phyloP scores from a whole-genome alignment of 1,139 yeast species.

The Candida anutae region DNA sequence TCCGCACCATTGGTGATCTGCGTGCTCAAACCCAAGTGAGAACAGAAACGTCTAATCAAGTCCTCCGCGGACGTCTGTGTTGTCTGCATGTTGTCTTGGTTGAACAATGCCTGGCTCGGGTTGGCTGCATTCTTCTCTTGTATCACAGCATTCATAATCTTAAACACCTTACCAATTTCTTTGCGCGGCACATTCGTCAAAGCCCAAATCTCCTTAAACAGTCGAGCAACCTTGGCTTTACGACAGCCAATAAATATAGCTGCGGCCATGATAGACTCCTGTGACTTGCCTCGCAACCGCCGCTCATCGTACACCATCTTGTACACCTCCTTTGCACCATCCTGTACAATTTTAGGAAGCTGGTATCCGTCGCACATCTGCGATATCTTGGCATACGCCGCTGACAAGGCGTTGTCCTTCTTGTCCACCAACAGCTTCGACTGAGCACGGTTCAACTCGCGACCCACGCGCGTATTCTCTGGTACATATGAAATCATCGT shows the following conservation, averaged over 20 bases:
- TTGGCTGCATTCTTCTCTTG: slow-evolving; percentile 53
- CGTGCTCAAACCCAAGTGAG: slow-evolving; percentile 81
- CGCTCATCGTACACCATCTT: slow-evolving; percentile 87
- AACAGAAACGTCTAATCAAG: slow-evolving; percentile 90
- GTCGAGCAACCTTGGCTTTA: slow-evolving; percentile 88
- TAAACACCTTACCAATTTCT: slow-evolving; percentile 86
- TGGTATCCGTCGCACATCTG: slow-evolving; percentile 98
- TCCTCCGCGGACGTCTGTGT: slow-evolving; percentile 93
- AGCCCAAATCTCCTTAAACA: slow-evolving; percentile 94
- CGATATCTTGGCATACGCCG: slow-evolving; percentile 85
- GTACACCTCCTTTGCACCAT: slow-evolving; percentile 95
- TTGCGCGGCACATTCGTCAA: slow-evolving; percentile 89
- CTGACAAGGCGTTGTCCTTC: slow-evolving; percentile 78
- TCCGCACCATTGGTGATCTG: slow-evolving; percentile 92
- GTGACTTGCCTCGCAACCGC: slow-evolving; percentile 82
- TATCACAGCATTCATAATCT: slow-evolving; percentile 70
- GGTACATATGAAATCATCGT: slow-evolving; percentile 86
- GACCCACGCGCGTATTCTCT: slow-evolving; percentile 67
- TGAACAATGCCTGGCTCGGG: slow-evolving; percentile 30
- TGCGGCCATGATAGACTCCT: slow-evolving; percentile 94
- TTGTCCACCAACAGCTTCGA: slow-evolving; percentile 77
- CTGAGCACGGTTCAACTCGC: slow-evolving; percentile 87
- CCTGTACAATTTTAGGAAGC: slow-evolving; percentile 90
- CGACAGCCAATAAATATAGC: slow-evolving; percentile 93
- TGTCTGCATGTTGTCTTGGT: slow-evolving; percentile 60